A percentile compares a stretch with the other conserved stretches of the same genome.
phyloP scores from a whole-genome alignment of 2,329 filamentous ascomycete genomes.

The Hypomyces rosellus region DNA sequence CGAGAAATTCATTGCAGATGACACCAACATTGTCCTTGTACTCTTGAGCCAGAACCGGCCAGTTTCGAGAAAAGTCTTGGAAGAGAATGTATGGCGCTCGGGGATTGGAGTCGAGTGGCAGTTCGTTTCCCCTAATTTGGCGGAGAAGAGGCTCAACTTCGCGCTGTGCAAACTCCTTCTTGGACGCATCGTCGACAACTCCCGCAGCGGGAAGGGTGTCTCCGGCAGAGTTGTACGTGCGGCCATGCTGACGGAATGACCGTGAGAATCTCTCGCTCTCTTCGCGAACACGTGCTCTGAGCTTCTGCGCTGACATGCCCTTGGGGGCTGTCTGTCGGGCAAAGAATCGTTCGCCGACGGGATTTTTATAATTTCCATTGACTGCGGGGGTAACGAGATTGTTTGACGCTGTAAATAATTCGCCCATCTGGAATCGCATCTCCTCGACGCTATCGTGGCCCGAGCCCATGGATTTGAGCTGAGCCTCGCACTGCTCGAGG shows the following conservation, averaged over 20 bases:
- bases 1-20: slow-evolving; percentile 48
- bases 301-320: slow-evolving; percentile 45
- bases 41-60: slow-evolving; percentile 45
- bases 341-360: slow-evolving; percentile 46
- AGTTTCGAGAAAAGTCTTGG: slow-evolving; percentile 47
- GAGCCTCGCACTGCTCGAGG: slow-evolving; percentile 41
- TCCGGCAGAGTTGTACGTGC: slow-evolving; percentile 36
- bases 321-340: slow-evolving; percentile 42
- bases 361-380: slow-evolving; percentile 51
- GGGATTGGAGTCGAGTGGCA: slow-evolving; percentile 47
- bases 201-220: slow-evolving; percentile 24
- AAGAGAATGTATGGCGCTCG: slow-evolving; percentile 49
- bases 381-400: slow-evolving; percentile 49
- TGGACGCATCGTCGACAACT: slow-evolving; percentile 31
- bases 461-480: slow-evolving; percentile 44
- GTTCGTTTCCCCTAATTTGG: slow-evolving; percentile 46
- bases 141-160: slow-evolving; percentile 44
- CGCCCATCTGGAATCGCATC: slow-evolving; percentile 48
- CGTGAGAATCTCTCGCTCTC: slow-evolving; percentile 45
- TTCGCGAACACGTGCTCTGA: slow-evolving; percentile 44
- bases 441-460: slow-evolving; percentile 47
- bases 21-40: slow-evolving; percentile 49
- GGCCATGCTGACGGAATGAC: slow-evolving; percentile 43
- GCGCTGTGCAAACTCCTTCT: slow-evolving; percentile 41
- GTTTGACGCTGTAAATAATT: slow-evolving; percentile 46